Base-by-base conservation (phyloP, 2,329 filamentous ascomycete genomes). In the Colletotrichum lindemuthianum region DNA sequence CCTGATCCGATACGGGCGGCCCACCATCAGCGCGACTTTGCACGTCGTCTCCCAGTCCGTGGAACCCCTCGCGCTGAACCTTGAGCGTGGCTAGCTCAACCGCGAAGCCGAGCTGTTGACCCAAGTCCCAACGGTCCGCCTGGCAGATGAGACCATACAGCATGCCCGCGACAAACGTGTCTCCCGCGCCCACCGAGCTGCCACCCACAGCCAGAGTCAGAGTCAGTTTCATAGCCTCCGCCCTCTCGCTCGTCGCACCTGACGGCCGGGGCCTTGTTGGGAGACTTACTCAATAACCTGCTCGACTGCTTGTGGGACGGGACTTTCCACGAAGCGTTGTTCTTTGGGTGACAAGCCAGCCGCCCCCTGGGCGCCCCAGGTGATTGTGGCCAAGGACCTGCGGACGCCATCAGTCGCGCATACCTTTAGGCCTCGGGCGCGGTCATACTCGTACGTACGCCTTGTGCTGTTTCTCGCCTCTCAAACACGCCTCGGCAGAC, bases 151-250 rank as follows among this genome's bases (percentile, higher is more conserved):
- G 74, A 40, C 80, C 83, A 75, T 88, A 92, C 52, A 93, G 77
- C 75, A 91, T 87, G 64, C 89, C 90, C 39, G 90, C 90, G 68
- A 90, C 86, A 71, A 93, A 93, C 0, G 90, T 92, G 72, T 93
- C 91, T 69, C 91, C 91, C 47, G 90, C 90, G 59, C 90, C 91
- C 66, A 92, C 84, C 6, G 89, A 84, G 73, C 90, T 92, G 73
- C 73, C 70, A 60, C 33, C 24, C 24, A 24, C 5, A 24, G 24
- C 24, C 24, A 24, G 24, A 24, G 24, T 24, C 24, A 24, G 24
- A n/a, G n/a, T n/a, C n/a, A n/a, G n/a, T n/a, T 24, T 24, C 24
- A 24, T 24, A 24, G 24, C 4, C 24, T 24, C 24, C 24, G 24
- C 5, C 24, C 4, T 24, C 24, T 24, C 24, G 24, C 24, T 24